phyloP scores from a whole-genome alignment of 2,329 filamentous ascomycete species.

The Paracorniculantispora psalliotae region DNA sequence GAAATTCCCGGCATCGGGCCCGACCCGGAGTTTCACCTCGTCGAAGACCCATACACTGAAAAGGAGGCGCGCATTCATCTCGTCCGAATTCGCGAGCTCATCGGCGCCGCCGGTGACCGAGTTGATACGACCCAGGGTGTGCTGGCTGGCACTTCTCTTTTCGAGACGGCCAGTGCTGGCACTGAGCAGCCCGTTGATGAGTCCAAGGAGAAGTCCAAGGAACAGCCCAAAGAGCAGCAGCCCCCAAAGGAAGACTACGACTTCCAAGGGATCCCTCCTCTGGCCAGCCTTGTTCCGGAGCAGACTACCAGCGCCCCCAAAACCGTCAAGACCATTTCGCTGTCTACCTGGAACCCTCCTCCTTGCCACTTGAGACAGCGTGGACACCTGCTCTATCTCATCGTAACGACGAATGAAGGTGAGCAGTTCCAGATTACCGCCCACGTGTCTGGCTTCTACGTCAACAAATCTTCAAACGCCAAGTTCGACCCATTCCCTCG shows the following conservation, averaged over 20 bases:
- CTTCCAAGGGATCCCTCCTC: slow-evolving; percentile 62
- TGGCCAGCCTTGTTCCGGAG: slow-evolving; percentile 67
- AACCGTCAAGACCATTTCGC: slow-evolving; percentile 80
- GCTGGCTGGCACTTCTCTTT: slow-evolving; percentile 77
- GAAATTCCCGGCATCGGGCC: slow-evolving; percentile 76
- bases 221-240: slow-evolving; percentile 26
- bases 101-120: slow-evolving; percentile 85
- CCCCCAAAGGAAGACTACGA: slow-evolving; percentile 63
- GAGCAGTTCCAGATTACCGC: slow-evolving; percentile 93
- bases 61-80: slow-evolving; percentile 96
- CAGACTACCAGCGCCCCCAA: slow-evolving; percentile 68
- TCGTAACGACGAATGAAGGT: slow-evolving; percentile 85
- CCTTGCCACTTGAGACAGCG: slow-evolving; percentile 86
- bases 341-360: slow-evolving; percentile 95
- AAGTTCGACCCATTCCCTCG: slow-evolving; percentile 91
- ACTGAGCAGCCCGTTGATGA: slow-evolving; percentile 33
- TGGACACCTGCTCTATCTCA: slow-evolving; percentile 87
- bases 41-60: slow-evolving; percentile 96
- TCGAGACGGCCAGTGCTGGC: slow-evolving; percentile 65
- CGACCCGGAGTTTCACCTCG: slow-evolving; percentile 72
- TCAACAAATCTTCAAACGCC: slow-evolving; percentile 91
- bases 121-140: slow-evolving; percentile 84
- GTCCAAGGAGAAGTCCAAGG: slow-evolving; percentile 28
- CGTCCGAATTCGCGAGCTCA: slow-evolving; percentile 83
- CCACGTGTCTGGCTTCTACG: slow-evolving; percentile 91